phyloP scores from a whole-genome alignment of 495 filamentous ascomycete genomes.

The Tuber melanosporum region DNA sequence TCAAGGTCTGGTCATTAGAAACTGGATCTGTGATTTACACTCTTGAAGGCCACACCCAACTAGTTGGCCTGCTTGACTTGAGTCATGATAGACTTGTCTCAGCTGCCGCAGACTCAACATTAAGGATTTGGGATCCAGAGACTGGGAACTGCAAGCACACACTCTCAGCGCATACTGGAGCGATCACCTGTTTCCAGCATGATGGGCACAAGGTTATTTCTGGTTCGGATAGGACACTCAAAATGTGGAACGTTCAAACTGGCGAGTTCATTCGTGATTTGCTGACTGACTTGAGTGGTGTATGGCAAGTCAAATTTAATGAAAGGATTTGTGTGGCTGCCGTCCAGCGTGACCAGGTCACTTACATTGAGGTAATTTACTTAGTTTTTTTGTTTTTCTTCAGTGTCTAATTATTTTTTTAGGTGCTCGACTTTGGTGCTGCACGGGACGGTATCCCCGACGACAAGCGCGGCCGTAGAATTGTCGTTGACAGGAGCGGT shows the following conservation, averaged over 20 bases:
- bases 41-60: slow-evolving; percentile 86
- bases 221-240: slow-evolving; percentile 87
- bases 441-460: slow-evolving; percentile 70
- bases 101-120: slow-evolving; percentile 88
- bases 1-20: slow-evolving; percentile 97
- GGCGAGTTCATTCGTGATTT: slow-evolving; percentile 92
- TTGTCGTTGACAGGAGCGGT: slow-evolving; percentile 63
- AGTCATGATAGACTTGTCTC: slow-evolving; percentile 83
- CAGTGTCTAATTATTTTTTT: slow-evolving; percentile 10
- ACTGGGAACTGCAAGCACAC: slow-evolving; percentile 83
- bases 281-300: slow-evolving; percentile 86
- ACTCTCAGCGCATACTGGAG: slow-evolving; percentile 86
- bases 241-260: slow-evolving; percentile 96
- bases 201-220: slow-evolving; percentile 95
- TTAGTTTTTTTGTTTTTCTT: slow-evolving; percentile 4
- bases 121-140: slow-evolving; percentile 96
- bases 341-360: slow-evolving; percentile 83
- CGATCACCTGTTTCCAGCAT: slow-evolving; percentile 98
- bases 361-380: slow-evolving; percentile 83
- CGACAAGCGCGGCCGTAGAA: slow-evolving; percentile 69
- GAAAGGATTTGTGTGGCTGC: slow-evolving; percentile 91
- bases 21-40: slow-evolving; percentile 79
- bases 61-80: slow-evolving; percentile 87
- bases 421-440: slow-evolving; percentile 91
- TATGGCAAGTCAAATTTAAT: slow-evolving; percentile 99